Conservation (phyloP, 352 stramenopile species). For the Phytopythium boreale region DNA sequence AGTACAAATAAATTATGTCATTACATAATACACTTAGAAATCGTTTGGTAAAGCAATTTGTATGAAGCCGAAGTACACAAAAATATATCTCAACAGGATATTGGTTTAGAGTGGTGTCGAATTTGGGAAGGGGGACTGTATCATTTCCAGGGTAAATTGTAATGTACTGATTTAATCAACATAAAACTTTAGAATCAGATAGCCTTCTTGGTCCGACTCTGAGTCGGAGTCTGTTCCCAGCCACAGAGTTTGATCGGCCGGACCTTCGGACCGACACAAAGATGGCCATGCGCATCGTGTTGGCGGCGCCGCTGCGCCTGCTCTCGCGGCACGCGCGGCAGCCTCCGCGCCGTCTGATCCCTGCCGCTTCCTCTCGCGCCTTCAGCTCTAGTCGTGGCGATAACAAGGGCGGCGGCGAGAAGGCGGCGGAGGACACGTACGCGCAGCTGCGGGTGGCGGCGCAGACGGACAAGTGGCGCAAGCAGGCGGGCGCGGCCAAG, state of each 20-base stretch:
- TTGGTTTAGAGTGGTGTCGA: no score
- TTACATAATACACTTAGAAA: no score
- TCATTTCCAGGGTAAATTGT: no score
- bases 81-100: no score
- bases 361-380: background rate
- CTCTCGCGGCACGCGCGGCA: background rate
- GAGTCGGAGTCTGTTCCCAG: background rate
- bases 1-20: no score
- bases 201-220: no score
- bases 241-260: background rate
- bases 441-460: constrained; percentile 14
- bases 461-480: constrained; percentile 62
- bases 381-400: constrained; percentile 18
- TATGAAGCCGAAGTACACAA: no score
- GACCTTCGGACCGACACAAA: no score
- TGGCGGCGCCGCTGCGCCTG: background rate
- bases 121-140: no score
- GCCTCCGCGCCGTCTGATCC: background rate
- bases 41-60: no score
- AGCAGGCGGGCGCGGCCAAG: constrained; percentile 41
- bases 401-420: background rate
- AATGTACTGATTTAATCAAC: no score
- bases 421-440: constrained; percentile 8
- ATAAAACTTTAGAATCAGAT: no score
- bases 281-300: background rate